These are phyloP conservation scores for Eremothecium gossypii DNA, from an alignment of 1,139 yeast species.

Conservation along the genomic window DNA sequence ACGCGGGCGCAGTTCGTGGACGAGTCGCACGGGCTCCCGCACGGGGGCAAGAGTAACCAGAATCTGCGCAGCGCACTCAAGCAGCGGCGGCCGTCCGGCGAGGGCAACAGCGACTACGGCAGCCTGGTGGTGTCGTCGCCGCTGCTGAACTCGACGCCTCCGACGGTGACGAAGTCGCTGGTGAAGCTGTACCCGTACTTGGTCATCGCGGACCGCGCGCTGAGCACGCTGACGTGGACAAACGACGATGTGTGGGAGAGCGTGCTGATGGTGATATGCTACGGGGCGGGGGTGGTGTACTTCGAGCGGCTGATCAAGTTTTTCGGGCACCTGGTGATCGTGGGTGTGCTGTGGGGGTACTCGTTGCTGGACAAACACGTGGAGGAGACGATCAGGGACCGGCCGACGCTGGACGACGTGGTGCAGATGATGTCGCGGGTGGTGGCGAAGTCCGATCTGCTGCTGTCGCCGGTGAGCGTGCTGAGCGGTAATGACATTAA, in stretches of 20 bases:
- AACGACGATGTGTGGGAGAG: slow-evolving; percentile 76
- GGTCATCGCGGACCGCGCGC: slow-evolving; percentile 54
- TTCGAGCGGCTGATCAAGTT: slow-evolving; percentile 65
- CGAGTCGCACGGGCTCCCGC: slow-evolving; percentile 15
- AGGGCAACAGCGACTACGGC: slow-evolving; percentile 10
- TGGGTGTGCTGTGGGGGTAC: slow-evolving; percentile 56
- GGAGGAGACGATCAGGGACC: slow-evolving; percentile 45
- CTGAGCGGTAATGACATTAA: slow-evolving; percentile 72
- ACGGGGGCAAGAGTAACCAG: slow-evolving; percentile 24
- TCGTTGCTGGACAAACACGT: slow-evolving; percentile 48
- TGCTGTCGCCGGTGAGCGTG: slow-evolving; percentile 68
- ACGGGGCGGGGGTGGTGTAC: slow-evolving; percentile 55
- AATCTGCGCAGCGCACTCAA: slow-evolving; percentile 25
- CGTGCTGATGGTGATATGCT: slow-evolving; percentile 49
- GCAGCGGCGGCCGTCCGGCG: slow-evolving; percentile 7
- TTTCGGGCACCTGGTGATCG: slow-evolving; percentile 72
- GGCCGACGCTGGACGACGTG: slow-evolving; percentile 83
- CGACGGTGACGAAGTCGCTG: slow-evolving; percentile 76
- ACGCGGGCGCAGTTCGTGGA: slow-evolving; percentile 27
- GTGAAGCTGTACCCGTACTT: slow-evolving; percentile 78
- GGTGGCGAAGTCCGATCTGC: slow-evolving; percentile 64
- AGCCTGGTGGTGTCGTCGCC: slow-evolving; percentile 40
- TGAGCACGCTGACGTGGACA: slow-evolving; percentile 85
- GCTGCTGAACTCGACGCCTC: slow-evolving; percentile 73
- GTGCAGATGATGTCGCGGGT: slow-evolving; percentile 73